These are phyloP conservation scores for Sporodiniella umbellata DNA, from an alignment of 371 early-diverging fungal species.

Conservation along the genomic window DNA sequence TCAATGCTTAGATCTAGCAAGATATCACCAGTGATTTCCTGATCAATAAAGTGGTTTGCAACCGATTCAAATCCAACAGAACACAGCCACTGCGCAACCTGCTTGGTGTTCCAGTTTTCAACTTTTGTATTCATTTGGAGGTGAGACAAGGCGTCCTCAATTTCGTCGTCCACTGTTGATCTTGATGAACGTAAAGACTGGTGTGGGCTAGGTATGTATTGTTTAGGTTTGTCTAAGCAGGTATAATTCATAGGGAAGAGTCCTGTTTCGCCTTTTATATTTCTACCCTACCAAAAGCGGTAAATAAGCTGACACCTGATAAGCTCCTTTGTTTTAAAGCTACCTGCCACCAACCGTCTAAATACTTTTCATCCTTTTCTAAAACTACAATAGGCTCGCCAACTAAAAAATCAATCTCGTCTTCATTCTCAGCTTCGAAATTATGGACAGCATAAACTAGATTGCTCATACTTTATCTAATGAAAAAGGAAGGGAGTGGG, in stretches of 20 bases:
- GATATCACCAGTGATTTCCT: slow-evolving; percentile 73
- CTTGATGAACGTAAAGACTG: slow-evolving; percentile 16
- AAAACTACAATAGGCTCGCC: slow-evolving; percentile 74
- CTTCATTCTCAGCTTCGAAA: slow-evolving; percentile 70
- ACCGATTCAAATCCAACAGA: slow-evolving; percentile 56
- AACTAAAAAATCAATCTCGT: slow-evolving; percentile 69
- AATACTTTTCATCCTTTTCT: slow-evolving; percentile 75
- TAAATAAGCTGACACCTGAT: no score
- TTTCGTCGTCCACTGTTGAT: slow-evolving; percentile 29
- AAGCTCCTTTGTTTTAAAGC: slow-evolving; percentile 3
- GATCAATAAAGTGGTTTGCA: slow-evolving; percentile 56
- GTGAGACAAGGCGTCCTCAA: slow-evolving; percentile 26
- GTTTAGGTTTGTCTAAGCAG: slow-evolving; percentile 24
- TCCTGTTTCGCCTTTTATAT: slow-evolving; percentile 63
- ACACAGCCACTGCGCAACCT: slow-evolving; percentile 45
- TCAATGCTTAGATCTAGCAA: slow-evolving; percentile 60
- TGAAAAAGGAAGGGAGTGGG: neutral
- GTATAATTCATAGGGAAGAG: slow-evolving; percentile 78
- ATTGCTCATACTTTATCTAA: slow-evolving; percentile 25
- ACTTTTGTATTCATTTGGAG: slow-evolving; percentile 15
- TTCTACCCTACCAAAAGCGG: slow-evolving; percentile 44
- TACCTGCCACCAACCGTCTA: slow-evolving; percentile 90
- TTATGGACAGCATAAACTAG: slow-evolving; percentile 65
- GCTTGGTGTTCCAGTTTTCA: slow-evolving; percentile 38
- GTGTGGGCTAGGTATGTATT: slow-evolving; percentile 17